Evolutionary conservation across 140 eudicot species (phyloP).

Genomic region (Erigeron philadelphicus): DNA sequence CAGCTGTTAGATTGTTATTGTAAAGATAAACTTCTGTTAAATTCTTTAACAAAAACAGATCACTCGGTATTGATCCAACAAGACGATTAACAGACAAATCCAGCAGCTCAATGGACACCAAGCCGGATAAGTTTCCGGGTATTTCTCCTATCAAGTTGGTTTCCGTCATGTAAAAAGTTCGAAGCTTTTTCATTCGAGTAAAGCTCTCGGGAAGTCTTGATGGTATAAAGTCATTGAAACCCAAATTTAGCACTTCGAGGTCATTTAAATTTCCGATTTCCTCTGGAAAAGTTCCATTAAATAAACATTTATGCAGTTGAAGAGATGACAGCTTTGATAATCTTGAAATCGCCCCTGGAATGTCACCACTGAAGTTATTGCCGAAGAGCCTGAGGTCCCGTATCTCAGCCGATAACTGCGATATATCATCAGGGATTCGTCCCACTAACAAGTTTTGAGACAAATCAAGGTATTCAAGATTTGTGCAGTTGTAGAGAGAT

Average conservation of each 20-base stretch:
- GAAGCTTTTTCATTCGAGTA: constrained; percentile 43
- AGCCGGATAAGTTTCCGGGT: constrained; percentile 42
- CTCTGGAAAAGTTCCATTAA: constrained; percentile 58
- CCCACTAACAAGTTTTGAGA: constrained; percentile 54
- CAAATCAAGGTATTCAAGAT: constrained; percentile 55
- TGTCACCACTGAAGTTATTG: constrained; percentile 69
- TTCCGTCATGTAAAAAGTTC: constrained; percentile 38
- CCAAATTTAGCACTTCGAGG: constrained; percentile 47
- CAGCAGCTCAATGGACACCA: constrained; percentile 44
- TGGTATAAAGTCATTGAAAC: constrained; percentile 37
- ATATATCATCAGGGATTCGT: constrained; percentile 41
- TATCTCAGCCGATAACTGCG: constrained; percentile 40
- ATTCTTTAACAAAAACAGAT: constrained; percentile 56
- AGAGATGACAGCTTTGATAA: constrained; percentile 44
- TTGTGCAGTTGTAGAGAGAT: constrained; percentile 58
- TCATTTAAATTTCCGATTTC: constrained; percentile 57
- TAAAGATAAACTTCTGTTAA: constrained; percentile 49
- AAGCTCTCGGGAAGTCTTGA: constrained; percentile 47
- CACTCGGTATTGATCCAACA: constrained; percentile 54
- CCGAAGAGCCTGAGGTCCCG: constrained; percentile 29
- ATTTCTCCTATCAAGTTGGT: constrained; percentile 66
- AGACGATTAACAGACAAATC: constrained; percentile 49
- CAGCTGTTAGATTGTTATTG: constrained; percentile 46
- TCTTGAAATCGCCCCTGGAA: constrained; percentile 45
- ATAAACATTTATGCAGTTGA: constrained; percentile 23